Evolutionary conservation across 257 asterid genomes (phyloP), one percentile per base, ranked within the genome.

Genomic region (Eustoma russellianum): DNA sequence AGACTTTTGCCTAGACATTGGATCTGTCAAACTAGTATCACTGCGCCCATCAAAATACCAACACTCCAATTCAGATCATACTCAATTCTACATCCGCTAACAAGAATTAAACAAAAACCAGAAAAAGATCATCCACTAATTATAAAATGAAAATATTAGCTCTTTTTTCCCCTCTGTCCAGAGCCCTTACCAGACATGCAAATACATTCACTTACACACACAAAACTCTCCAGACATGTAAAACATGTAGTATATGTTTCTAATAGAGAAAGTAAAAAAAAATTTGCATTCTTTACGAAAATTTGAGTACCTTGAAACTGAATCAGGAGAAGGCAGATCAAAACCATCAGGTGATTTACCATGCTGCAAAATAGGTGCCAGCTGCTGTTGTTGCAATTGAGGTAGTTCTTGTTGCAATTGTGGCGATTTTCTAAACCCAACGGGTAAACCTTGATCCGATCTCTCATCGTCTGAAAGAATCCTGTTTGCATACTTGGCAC

Each of bases 281-380:
- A 55, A n/a, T 13, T 3, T 12, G 67, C 54, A 19, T 14, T 45
- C 45, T 16, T 47, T 14, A 35, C 46, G 41, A 7, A 50, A 52
- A 6, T 59, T 7, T 41, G 9, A 41, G 47, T 78, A 87, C 98
- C 98, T 91, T 35, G 97, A 85, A 62, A 77, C 87, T 46, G 97
- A 87, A 74, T 81, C 94, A 59, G 95, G 97, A 38, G 98, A 87
- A 55, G 82, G 78, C 67, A 80, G 68, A 55, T 90, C 96, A 66
- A 69, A 51, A 16, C 60, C 72, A 35, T 63, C 78, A 44, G 70
- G 52, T 60, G 69, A 82, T 64, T 72, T 83, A 57, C 2, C 46
- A 52, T 67, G 83, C 68, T 83, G 92, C 62, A 77, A 60, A n/a
- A 81, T 93, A 43, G 64, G 55, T 49, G 72, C 47, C 63, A 72